Conservation (phyloP, 2,329 filamentous ascomycete species). For the Pseudocercospora eumusae region DNA sequence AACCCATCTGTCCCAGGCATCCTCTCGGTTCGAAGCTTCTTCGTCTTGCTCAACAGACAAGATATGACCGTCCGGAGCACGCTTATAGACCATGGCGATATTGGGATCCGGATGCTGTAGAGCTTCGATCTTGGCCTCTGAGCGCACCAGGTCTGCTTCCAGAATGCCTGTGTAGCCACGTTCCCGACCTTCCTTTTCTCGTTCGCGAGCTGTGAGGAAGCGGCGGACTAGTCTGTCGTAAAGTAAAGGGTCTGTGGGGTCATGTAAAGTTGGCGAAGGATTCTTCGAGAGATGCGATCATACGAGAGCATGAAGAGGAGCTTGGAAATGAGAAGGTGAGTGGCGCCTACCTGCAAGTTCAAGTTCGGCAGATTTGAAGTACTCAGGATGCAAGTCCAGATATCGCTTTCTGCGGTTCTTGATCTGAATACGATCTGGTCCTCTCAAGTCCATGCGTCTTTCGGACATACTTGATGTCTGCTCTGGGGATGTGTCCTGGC, state of each 20-base stretch:
- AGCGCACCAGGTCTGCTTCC: slow-evolving; percentile 73
- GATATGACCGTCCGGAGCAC: slow-evolving; percentile 58
- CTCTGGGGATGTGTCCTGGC: not conserved
- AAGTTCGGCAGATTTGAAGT: slow-evolving; percentile 63
- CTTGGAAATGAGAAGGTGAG: slow-evolving; percentile 8
- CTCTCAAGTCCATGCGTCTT: not conserved
- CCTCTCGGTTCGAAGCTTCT: slow-evolving; percentile 59
- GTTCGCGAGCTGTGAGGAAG: slow-evolving; percentile 72
- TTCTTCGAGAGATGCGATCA: too few relatives aligned
- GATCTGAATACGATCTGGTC: slow-evolving; percentile 21
- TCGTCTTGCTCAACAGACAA: slow-evolving; percentile 59
- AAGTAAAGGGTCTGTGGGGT: slow-evolving; percentile 67
- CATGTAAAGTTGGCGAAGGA: not conserved
- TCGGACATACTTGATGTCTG: not conserved
- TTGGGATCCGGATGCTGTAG: slow-evolving; percentile 57
- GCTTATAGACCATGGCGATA: slow-evolving; percentile 53
- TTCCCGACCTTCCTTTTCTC: slow-evolving; percentile 68
- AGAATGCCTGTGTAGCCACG: slow-evolving; percentile 80
- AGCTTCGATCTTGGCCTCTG: slow-evolving; percentile 71
- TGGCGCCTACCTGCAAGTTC: slow-evolving; percentile 59
- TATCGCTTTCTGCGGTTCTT: slow-evolving; percentile 80
- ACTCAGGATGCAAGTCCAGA: slow-evolving; percentile 69
- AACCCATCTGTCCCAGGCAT: slow-evolving; percentile 69
- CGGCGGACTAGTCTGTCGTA: slow-evolving; percentile 79
- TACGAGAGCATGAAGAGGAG: slow-evolving; percentile 8